Evolutionary conservation across 2,329 filamentous ascomycete genomes (phyloP), one percentile per base, ranked within the genome.

Genomic region (Fusarium chaquense): DNA sequence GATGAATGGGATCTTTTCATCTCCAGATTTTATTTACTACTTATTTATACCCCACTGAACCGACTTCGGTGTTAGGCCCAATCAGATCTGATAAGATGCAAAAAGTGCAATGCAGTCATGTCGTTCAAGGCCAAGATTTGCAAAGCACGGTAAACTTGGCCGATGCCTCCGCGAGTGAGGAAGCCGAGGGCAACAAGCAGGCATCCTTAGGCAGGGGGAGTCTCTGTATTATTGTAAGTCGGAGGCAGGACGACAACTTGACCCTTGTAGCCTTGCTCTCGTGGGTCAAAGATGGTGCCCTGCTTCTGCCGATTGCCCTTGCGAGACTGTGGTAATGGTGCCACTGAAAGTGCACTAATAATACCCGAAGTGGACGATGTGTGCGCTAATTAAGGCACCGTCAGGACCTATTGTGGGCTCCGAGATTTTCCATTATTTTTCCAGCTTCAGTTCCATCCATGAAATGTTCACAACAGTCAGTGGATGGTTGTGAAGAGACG

Each of bases 1-100:
- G 28, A 40, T 52, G 24, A 41, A 40, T 52, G 24, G n/a, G 24
- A 52, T 43, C 20, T 55, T 59, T 56, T 47, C 47, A 57, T 70
- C 62, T 56, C 62, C 67, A 70, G 67, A 69, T 70, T 69, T 66
- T 69, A 66, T 68, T 52, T 16, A 20, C n/a, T 52, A 41, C n/a
- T 52, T 52, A 52, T 52, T 69, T 70, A 70, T 70, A 70, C 67
- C 67, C 53, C 50, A 33, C 38, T 30, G 44, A 50, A 38, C 46
- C 67, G 53, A 60, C 40, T 53, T 70, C 62, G 47, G 52, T 65
- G 28, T 62, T 18, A 43, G 28, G 28, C n/a, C 62, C 67, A 70
- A 70, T 70, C 62, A 67, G 53, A 70, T 59, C 35, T 57, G 62
- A 67, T 66, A 67, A 63, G 46, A 46, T 67, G 35, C 24, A 26